These are phyloP conservation scores for Penicillium sp. DNA, from an alignment of 2,329 filamentous ascomycete species.

Conservation along the genomic window DNA sequence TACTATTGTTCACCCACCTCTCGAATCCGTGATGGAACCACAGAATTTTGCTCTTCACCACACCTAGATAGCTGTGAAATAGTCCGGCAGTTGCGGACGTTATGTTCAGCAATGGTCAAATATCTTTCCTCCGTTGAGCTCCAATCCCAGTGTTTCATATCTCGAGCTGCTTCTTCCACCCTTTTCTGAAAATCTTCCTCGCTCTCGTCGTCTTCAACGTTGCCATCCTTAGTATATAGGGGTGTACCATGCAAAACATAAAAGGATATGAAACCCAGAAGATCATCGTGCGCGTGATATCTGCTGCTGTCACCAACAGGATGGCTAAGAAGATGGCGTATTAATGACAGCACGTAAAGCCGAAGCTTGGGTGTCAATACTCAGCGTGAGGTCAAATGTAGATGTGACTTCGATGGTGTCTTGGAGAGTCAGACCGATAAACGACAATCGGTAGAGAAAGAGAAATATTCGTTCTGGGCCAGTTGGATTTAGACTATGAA, in stretches of 20 bases:
- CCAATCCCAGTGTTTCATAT: constrained; percentile 13
- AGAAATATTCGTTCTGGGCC: neutral
- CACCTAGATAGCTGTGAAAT: too few relatives aligned
- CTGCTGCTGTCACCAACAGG: neutral
- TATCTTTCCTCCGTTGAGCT: constrained; percentile 1
- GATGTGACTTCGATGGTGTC: constrained; percentile 13
- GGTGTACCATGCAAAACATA: constrained; percentile 5
- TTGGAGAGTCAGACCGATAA: constrained; percentile 10
- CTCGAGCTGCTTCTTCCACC: constrained; percentile 6
- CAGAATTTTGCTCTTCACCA: too few relatives aligned
- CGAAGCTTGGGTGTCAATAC: neutral
- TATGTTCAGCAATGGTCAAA: constrained; percentile 3
- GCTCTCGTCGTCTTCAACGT: constrained; percentile 11
- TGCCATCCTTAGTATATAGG: constrained; percentile 1
- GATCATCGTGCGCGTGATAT: constrained; percentile 1
- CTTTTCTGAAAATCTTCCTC: constrained; percentile 14
- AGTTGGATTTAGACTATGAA: neutral
- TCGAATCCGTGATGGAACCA: too few relatives aligned
- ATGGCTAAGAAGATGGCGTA: too few relatives aligned
- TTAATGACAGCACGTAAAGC: too few relatives aligned
- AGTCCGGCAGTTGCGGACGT: neutral
- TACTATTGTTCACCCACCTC: too few relatives aligned
- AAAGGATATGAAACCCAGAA: constrained; percentile 9
- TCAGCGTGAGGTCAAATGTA: constrained; percentile 6
- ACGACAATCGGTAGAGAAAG: constrained; percentile 12